Conservation (phyloP, 768 basidiomycete genomes). For the Trametopsis cervina region DNA sequence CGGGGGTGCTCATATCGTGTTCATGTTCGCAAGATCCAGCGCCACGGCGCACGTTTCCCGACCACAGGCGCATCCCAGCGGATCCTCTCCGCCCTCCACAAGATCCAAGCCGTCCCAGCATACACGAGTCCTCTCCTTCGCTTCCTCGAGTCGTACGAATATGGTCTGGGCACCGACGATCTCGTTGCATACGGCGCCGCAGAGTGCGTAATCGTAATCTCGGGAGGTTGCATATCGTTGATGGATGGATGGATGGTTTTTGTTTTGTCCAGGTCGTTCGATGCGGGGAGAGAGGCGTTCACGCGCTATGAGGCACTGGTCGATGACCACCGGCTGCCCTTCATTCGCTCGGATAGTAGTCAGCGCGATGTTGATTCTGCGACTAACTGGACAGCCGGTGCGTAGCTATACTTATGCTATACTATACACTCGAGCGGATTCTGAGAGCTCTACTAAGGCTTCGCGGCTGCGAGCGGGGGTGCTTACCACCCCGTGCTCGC, state of each 20-base stretch:
- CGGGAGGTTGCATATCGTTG: neutral
- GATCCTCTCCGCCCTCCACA: slow-evolving; percentile 44
- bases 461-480: slow-evolving; percentile 44
- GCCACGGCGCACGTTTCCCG: slow-evolving; percentile 78
- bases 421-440: neutral
- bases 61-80: slow-evolving; percentile 38
- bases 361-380: slow-evolving; percentile 62
- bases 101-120: slow-evolving; percentile 40
- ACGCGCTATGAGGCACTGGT: slow-evolving; percentile 48
- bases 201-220: slow-evolving; percentile 38
- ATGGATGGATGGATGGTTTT: neutral
- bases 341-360: slow-evolving; percentile 43
- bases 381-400: slow-evolving; percentile 63
- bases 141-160: slow-evolving; percentile 56
- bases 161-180: slow-evolving; percentile 48
- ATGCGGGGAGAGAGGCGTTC: slow-evolving; percentile 46
- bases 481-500: slow-evolving; percentile 41
- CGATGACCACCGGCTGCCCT: slow-evolving; percentile 38
- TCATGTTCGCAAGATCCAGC: slow-evolving; percentile 48
- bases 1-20: neutral
- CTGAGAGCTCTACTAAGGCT: slow-evolving; percentile 35
- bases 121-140: slow-evolving; percentile 40
- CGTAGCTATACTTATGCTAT: neutral
- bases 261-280: slow-evolving; percentile 35
- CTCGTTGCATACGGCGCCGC: slow-evolving; percentile 61